These are phyloP conservation scores for Fusarium cyanostomum DNA, from an alignment of 2,329 filamentous ascomycete species.

Conservation along the genomic window DNA sequence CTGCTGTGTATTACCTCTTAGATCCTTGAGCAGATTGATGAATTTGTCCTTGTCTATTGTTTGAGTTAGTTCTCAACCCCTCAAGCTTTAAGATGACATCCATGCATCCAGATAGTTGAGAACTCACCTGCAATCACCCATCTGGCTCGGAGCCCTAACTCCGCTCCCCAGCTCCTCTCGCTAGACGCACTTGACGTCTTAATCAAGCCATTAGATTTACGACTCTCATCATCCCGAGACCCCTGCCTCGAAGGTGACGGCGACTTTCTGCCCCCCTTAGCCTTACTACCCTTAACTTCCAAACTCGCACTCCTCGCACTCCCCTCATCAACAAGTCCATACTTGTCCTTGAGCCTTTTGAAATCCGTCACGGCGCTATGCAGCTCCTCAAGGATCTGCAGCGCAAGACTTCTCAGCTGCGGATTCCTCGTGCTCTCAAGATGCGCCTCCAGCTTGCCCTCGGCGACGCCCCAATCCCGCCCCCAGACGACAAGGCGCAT, in stretches of 20 bases:
- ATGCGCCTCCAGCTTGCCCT: slow-evolving; percentile 56
- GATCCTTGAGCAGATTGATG: slow-evolving; percentile 50
- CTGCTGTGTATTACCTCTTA: slow-evolving; percentile 47
- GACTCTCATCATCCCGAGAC: slow-evolving; percentile 35
- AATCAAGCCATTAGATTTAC: slow-evolving; percentile 25
- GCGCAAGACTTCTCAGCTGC: slow-evolving; percentile 51
- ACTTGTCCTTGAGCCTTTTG: slow-evolving; percentile 52
- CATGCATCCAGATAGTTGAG: neutral
- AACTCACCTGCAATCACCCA: slow-evolving; percentile 55
- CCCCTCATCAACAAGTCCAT: slow-evolving; percentile 51
- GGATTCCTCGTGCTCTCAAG: slow-evolving; percentile 50
- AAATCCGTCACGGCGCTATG: slow-evolving; percentile 57
- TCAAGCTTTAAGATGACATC: neutral
- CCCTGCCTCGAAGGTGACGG: slow-evolving; percentile 38
- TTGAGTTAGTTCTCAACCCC: neutral
- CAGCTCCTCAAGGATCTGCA: slow-evolving; percentile 55
- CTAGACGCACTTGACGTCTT: slow-evolving; percentile 25
- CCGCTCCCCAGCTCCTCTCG: slow-evolving; percentile 49
- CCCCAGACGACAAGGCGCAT: slow-evolving; percentile 60
- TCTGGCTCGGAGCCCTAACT: slow-evolving; percentile 49
- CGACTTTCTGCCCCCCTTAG: slow-evolving; percentile 21
- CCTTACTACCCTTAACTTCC: slow-evolving; percentile 19
- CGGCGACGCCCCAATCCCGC: slow-evolving; percentile 58
- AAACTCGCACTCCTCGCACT: neutral
- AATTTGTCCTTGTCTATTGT: slow-evolving; percentile 57